phyloP scores from a whole-genome alignment of 257 asterid genomes.

The Linderniella brevidens region DNA sequence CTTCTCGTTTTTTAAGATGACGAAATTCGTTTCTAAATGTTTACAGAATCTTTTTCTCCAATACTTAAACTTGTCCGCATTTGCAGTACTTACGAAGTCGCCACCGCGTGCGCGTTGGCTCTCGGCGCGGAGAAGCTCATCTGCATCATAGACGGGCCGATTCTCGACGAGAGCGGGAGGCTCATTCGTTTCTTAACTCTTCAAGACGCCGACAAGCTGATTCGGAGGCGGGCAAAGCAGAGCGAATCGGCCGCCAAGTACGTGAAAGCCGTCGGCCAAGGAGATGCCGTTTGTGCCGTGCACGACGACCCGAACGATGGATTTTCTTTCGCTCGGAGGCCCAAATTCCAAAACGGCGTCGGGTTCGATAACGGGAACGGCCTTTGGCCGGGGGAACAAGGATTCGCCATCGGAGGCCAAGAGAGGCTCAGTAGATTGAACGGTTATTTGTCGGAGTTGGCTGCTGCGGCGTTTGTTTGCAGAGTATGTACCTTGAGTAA shows the following conservation, averaged over 20 bases:
- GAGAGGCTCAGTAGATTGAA: conserved; percentile 66
- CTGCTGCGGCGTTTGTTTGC: conserved; percentile 98
- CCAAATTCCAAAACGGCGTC: conserved; percentile 85
- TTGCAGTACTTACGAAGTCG: conserved; percentile 95
- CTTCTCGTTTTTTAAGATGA: no score
- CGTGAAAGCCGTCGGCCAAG: conserved; percentile 72
- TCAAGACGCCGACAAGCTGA: conserved; percentile 78
- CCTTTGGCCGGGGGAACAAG: conserved; percentile 77
- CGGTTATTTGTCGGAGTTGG: conserved; percentile 89
- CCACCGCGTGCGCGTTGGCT: conserved; percentile 94
- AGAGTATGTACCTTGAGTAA: conserved; percentile 32
- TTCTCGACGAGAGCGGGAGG: conserved; percentile 59
- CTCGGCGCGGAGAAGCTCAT: conserved; percentile 91
- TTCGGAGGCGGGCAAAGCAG: conserved; percentile 71
- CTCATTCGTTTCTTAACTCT: conserved; percentile 73
- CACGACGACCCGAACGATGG: conserved; percentile 26
- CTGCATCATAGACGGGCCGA: conserved; percentile 91
- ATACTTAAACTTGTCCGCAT: not conserved
- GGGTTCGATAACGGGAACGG: conserved; percentile 90
- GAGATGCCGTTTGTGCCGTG: conserved; percentile 20
- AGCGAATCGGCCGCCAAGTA: conserved; percentile 91
- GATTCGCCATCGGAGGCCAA: conserved; percentile 93
- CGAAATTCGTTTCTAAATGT: no score
- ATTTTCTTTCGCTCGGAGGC: conserved; percentile 24
- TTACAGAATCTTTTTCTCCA: no score